Evolutionary conservation across 192 early-diverging fungal species (phyloP), one percentile per base, ranked within the genome.

Genomic region (Haplosporangium gracile): DNA sequence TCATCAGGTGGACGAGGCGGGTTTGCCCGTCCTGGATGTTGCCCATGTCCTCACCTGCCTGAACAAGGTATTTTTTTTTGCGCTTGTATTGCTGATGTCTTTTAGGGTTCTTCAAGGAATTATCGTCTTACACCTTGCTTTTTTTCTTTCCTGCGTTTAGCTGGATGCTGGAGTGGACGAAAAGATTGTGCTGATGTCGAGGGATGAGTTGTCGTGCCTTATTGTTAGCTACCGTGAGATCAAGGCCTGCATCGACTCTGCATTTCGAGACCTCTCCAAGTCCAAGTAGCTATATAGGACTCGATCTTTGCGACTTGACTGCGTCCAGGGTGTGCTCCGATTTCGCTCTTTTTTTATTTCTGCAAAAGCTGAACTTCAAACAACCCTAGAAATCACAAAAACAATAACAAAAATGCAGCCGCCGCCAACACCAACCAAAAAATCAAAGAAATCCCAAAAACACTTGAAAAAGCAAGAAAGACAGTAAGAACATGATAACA

Each of bases 171-270:
- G 98, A n/a, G 93, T 97, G 4, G 92, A 95, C 47, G 98, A 99
- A 91, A 97, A 94, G 81, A 93, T 99, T 74, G 96, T 97, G 93
- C 93, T 99, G 5, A 95, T 95, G 91, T 98, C 97, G 42, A 93
- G 97, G 76, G 99, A 99, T 84, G 98, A 99, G 80, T 96, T 97
- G 87, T 97, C 97, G 40, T 99, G 97, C 84, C 89, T 99, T 60
- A 97, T 99, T 75, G 99, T 99, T 49, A 96, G 95, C 75, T 99
- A 99, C 88, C 91, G 92, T 71, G 99, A 99, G 81, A 92, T 99
- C 80, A 98, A 98, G 89, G 93, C 94, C 51, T 98, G 97, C 82
- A 90, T 99, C 70, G 95, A 98, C 77, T 90, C 91, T 32, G 94
- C 99, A 18, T 98, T 97, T 88, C 89, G 90, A 36, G 96, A 98